Evolutionary conservation across 176 grass and related monocot genomes (phyloP).

Genomic region (Zea mays): DNA sequence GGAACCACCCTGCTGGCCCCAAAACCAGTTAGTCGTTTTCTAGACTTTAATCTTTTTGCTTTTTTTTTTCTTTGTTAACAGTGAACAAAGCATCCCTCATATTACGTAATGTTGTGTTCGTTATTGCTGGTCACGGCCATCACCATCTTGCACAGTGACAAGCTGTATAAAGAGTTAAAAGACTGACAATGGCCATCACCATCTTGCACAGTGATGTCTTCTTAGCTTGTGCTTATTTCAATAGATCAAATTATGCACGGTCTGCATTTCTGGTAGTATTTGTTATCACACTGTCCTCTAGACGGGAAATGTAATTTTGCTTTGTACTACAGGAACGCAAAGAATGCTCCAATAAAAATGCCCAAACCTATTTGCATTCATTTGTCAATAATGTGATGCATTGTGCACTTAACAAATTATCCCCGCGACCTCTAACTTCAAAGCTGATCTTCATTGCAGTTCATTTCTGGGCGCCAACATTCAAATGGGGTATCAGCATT

Average conservation of each 20-base stretch:
- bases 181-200: not conserved
- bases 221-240: not conserved
- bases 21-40: constrained; percentile 70
- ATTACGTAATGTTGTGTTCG: not conserved
- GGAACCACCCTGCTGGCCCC: constrained; percentile 91
- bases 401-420: not conserved
- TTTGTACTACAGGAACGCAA: not conserved
- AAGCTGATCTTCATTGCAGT: constrained; percentile 36
- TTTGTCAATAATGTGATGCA: constrained; percentile 12
- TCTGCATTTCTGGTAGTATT: constrained; percentile 4
- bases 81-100: not conserved
- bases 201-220: not conserved
- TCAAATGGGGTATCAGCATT: constrained; percentile 97
- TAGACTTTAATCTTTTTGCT: not conserved
- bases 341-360: not conserved
- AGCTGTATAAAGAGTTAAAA: not conserved
- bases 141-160: not conserved
- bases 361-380: not conserved
- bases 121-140: constrained; percentile 2
- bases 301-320: not conserved
- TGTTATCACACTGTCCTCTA: not conserved
- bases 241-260: not conserved
- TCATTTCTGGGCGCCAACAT: constrained; percentile 94
- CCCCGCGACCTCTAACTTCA: not conserved
- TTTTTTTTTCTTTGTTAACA: not conserved